Conservation (phyloP, 768 basidiomycete genomes). For the Hemileccinum rubropunctum region DNA sequence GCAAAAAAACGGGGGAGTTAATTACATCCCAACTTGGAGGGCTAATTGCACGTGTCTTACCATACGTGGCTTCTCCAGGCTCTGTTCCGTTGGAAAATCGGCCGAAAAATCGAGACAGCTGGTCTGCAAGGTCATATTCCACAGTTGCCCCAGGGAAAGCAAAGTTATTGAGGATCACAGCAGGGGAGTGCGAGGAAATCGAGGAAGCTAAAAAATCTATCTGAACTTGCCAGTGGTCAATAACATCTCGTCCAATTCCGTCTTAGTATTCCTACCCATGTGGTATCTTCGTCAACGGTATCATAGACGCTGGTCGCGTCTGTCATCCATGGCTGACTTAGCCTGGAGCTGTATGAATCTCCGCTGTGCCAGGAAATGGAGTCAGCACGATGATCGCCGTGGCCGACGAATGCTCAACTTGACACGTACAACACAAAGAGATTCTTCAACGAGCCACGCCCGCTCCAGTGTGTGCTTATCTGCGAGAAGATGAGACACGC, state of each 20-base stretch:
- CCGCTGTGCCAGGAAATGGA: not conserved
- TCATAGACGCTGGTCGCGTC: not conserved
- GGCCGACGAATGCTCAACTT: not conserved
- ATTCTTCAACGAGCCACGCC: constrained; percentile 1
- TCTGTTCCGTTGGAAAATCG: not conserved
- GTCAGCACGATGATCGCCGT: not conserved
- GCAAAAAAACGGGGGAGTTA: not conserved
- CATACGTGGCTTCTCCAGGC: not conserved
- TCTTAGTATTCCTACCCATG: constrained; percentile 9
- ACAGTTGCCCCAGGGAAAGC: constrained; percentile 11
- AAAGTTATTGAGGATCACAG: constrained; percentile 1
- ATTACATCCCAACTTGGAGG: not conserved
- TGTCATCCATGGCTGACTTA: not conserved
- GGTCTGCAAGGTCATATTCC: constrained; percentile 4
- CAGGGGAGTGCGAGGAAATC: not conserved
- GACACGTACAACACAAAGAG: constrained; percentile 10
- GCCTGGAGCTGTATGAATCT: constrained; percentile 12
- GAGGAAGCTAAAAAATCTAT: constrained; percentile 7
- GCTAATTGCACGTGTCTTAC: not conserved
- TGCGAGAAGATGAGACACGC: not conserved
- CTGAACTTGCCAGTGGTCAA: not conserved
- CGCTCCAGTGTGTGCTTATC: constrained; percentile 2
- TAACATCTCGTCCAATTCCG: not conserved
- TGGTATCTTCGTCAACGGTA: not conserved
- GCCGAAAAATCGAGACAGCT: constrained; percentile 3